Evolutionary conservation across 2,329 filamentous ascomycete species (phyloP).

Genomic region (Teratosphaeria gauchensis): DNA sequence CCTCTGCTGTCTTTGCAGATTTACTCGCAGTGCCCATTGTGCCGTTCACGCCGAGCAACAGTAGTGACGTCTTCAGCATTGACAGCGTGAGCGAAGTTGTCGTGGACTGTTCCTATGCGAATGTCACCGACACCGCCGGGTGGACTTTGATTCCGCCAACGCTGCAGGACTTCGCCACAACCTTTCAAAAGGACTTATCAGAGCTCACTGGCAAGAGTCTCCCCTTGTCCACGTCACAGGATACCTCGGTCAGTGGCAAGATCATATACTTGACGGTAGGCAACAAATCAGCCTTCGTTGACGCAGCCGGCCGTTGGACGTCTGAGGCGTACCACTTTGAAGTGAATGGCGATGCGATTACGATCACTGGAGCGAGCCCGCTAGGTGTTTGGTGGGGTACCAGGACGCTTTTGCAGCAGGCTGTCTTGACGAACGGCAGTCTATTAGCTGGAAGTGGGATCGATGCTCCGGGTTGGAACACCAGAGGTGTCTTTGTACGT

Average conservation of each 20-base stretch:
- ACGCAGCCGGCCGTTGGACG: slow-evolving; percentile 38
- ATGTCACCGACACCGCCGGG: slow-evolving; percentile 35
- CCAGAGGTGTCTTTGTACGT: slow-evolving; percentile 18
- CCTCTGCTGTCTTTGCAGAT: not conserved
- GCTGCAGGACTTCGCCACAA: slow-evolving; percentile 37
- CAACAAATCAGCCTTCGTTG: slow-evolving; percentile 30
- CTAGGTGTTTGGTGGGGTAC: slow-evolving; percentile 52
- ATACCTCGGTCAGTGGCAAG: not conserved
- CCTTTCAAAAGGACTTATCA: slow-evolving; percentile 34
- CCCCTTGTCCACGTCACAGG: not conserved
- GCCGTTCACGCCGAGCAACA: not conserved
- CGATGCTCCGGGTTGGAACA: slow-evolving; percentile 42
- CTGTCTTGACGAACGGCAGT: slow-evolving; percentile 30
- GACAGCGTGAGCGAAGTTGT: slow-evolving; percentile 25
- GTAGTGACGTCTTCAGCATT: not conserved
- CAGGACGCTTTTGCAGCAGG: slow-evolving; percentile 45
- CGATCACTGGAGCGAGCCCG: slow-evolving; percentile 44
- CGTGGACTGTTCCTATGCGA: slow-evolving; percentile 35
- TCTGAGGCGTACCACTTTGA: slow-evolving; percentile 42
- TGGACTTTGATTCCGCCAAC: slow-evolving; percentile 45
- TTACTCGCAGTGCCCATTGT: not conserved
- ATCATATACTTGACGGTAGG: slow-evolving; percentile 41
- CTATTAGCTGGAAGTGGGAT: slow-evolving; percentile 35
- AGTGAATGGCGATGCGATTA: slow-evolving; percentile 32
- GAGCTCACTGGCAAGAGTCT: slow-evolving; percentile 4